These are phyloP conservation scores for Neurospora sp. DNA, from an alignment of 495 filamentous ascomycete genomes.

Conservation along the genomic window DNA sequence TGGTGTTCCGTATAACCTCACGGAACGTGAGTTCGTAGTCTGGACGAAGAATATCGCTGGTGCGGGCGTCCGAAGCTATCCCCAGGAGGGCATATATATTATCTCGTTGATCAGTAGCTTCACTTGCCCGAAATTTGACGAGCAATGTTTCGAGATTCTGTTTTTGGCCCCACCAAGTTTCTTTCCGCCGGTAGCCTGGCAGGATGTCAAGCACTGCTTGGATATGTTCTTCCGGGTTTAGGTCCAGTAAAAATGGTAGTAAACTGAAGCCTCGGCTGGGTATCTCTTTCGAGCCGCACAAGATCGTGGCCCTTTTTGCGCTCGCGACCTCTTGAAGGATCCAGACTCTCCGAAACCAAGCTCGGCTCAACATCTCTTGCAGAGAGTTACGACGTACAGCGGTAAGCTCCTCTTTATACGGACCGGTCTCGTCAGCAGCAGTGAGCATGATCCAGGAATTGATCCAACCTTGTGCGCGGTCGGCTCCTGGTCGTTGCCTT, in stretches of 20 bases:
- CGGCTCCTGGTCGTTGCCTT: not conserved
- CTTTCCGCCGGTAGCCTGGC: conserved; percentile 14
- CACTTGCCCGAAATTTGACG: conserved; percentile 16
- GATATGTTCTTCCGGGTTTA: conserved; percentile 1
- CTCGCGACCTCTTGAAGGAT: conserved; percentile 14
- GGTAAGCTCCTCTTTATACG: not conserved
- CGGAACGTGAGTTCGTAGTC: no score
- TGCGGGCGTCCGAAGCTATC: conserved; percentile 13
- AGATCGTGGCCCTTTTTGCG: not conserved
- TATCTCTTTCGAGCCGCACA: conserved; percentile 19
- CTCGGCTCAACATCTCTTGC: not conserved
- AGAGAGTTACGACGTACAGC: conserved; percentile 8
- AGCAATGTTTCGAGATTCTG: conserved; percentile 22
- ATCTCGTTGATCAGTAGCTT: conserved; percentile 23
- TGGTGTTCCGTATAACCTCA: no score
- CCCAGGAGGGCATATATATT: conserved; percentile 27
- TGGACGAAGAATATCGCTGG: not conserved
- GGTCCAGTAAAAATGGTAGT: conserved; percentile 13
- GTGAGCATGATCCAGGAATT: not conserved
- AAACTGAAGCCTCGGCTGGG: conserved; percentile 18
- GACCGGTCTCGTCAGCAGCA: not conserved
- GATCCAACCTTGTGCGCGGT: not conserved
- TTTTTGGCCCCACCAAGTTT: conserved; percentile 20
- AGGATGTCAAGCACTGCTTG: conserved; percentile 30
- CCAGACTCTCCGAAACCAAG: conserved; percentile 17